Evolutionary conservation across 2,329 filamentous ascomycete genomes (phyloP), one percentile per base, ranked within the genome.

Genomic region (Calonectria montana): DNA sequence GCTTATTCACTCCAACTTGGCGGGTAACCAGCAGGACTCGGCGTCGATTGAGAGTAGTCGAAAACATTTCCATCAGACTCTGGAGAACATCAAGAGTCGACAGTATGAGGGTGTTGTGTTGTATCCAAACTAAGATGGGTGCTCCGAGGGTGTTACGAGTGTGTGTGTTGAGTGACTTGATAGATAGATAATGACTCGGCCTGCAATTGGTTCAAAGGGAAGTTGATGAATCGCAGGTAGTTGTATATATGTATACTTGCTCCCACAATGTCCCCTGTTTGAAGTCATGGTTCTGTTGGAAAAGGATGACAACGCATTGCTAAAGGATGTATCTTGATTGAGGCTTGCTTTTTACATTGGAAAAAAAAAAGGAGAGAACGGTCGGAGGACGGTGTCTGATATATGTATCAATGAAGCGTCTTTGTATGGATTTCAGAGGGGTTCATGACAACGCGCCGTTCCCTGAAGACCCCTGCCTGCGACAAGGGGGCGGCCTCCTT

Each of bases 1-100:
- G 85, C 91, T 99, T 74, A 98, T 99, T 80, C 96, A 99, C 84
- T 98, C 95, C 25, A 99, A 99, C 81, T 89, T 99, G 37, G 93
- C 93, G 76, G 95, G 93, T 69, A 97, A 94, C 81, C 93, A 95
- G 81, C 91, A 93, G 78, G 94, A 97, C 78, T 94, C 94, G 37
- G 90, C 93, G 0, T 93, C 92, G 25, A 89, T 98, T 63, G 97
- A 99, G 81, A 95, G 92, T 75, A 97, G 97, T 74, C 94, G 93
- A 83, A 95, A 94, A 80, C 97, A 99, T 84, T 99, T 99, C 85
- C 91, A 97, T 84, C 92, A 97, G 75, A 99, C 97, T 6, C 87
- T 99, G 79, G 96, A 98, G 73, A 98, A 98, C 81, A 98, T 99
- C 80, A 91, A 91, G 74, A 94, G 93, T 73, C 91, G 97, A 81